phyloP scores from a whole-genome alignment of 495 filamentous ascomycete species.

The Penicillium ucsense region DNA sequence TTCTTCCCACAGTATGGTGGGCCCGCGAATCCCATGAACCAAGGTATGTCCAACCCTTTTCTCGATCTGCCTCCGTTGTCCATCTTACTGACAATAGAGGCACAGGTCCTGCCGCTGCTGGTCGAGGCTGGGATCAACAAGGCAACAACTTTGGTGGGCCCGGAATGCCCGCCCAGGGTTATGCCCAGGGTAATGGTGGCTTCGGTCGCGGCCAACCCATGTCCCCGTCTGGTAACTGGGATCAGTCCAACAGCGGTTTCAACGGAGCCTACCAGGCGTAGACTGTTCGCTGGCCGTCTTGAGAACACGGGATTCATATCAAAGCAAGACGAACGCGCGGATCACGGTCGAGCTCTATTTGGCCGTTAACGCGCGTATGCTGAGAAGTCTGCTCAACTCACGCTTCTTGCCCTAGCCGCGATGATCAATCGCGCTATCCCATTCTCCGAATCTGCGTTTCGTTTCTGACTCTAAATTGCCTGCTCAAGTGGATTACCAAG shows the following conservation, averaged over 20 bases:
- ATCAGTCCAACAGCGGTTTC: conserved; percentile 47
- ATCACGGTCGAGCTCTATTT: too few relatives aligned
- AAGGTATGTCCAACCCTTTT: conserved; percentile 28
- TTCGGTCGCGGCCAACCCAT: conserved; percentile 75
- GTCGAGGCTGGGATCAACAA: conserved; percentile 56
- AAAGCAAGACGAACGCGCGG: too few relatives aligned
- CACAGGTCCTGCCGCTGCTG: conserved; percentile 48
- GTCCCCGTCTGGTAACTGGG: conserved; percentile 62
- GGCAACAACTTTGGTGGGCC: conserved; percentile 47
- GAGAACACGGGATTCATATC: not conserved
- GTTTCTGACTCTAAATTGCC: conserved; percentile 19
- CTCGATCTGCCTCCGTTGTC: too few relatives aligned
- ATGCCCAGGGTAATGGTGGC: conserved; percentile 57
- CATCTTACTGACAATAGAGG: conserved; percentile 4
- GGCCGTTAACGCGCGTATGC: too few relatives aligned
- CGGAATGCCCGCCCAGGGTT: conserved; percentile 48
- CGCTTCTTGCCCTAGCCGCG: too few relatives aligned
- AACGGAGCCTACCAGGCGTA: conserved; percentile 48
- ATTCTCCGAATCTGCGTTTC: conserved; percentile 7
- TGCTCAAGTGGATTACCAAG: conserved; percentile 33
- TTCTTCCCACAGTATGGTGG: conserved; percentile 89
- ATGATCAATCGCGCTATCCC: not conserved
- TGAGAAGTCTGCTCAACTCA: too few relatives aligned
- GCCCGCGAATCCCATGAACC: conserved; percentile 64
- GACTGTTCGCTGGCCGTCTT: conserved; percentile 3